phyloP scores from a whole-genome alignment of 768 basidiomycete genomes.

The Lanmaoa rubissima region DNA sequence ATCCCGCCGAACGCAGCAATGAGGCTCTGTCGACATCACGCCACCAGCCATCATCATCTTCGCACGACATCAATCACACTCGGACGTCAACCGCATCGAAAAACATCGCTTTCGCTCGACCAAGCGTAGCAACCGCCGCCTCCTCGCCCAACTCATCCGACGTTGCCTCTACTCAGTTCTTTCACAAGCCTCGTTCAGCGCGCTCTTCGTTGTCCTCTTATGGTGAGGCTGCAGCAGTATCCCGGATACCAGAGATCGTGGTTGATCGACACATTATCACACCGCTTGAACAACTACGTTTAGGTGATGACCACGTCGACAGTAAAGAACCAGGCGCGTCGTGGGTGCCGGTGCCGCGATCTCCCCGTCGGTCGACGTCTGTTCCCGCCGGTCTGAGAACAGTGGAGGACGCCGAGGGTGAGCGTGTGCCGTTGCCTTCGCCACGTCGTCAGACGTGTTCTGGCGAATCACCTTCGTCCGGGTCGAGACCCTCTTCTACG shows the following conservation, averaged over 20 bases:
- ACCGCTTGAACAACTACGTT: slow-evolving; percentile 51
- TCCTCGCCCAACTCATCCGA: slow-evolving; percentile 64
- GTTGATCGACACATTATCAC: slow-evolving; percentile 51
- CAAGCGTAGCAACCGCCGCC: slow-evolving; percentile 52
- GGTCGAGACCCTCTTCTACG: slow-evolving; percentile 44
- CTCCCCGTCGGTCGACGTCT: slow-evolving; percentile 20
- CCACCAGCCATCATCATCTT: neutral
- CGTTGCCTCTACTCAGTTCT: slow-evolving; percentile 52
- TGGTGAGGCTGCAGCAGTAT: slow-evolving; percentile 36
- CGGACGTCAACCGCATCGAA: slow-evolving; percentile 3
- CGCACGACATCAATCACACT: slow-evolving; percentile 6
- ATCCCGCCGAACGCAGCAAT: slow-evolving; percentile 2
- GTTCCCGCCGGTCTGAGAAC: slow-evolving; percentile 13
- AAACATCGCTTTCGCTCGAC: slow-evolving; percentile 28
- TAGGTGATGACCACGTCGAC: slow-evolving; percentile 30
- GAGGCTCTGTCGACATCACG: slow-evolving; percentile 9
- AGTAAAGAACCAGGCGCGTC: neutral
- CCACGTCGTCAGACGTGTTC: slow-evolving; percentile 10
- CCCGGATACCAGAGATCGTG: slow-evolving; percentile 38
- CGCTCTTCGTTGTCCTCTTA: slow-evolving; percentile 60
- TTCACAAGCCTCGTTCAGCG: slow-evolving; percentile 44
- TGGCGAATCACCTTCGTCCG: slow-evolving; percentile 21
- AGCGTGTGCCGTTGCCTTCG: slow-evolving; percentile 5
- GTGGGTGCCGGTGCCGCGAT: neutral
- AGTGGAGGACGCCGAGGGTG: slow-evolving; percentile 9